Evolutionary conservation across 179 eudicot species (phyloP), one percentile per base, ranked within the genome.

Genomic region (Drosera spatulata): DNA sequence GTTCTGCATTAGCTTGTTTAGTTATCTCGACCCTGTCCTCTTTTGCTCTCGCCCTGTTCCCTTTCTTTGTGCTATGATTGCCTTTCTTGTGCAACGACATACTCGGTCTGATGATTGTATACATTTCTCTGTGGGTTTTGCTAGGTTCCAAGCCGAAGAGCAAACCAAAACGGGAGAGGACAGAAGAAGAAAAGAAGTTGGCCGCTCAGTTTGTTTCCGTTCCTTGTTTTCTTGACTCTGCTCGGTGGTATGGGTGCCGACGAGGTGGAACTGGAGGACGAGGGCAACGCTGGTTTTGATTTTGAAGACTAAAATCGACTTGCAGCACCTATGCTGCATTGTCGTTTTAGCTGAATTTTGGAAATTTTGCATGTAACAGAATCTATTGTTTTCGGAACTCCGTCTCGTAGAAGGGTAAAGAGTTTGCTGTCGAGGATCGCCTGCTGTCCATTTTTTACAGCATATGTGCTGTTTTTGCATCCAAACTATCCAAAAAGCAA

Each of bases 121-220:
- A 7, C 43, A 43, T 40, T 12, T 43, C 50, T 22, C 9, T 47
- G 41, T 38, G 52, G 63, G n/a, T 11, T 3, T 13, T 39, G 57
- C 44, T 70, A 91, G 96, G 84, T 68, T 71, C 98, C 64, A 91
- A 83, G 73, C 87, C 97, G 39, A 88, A 79, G 76, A 75, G 63
- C 69, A 85, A 80, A 62, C 88, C 87, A 7, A 91, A 84, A 65
- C 83, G 69, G 75, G 87, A 80, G 65, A 83, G 81, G 73, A 82
- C 87, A 41, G 85, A 85, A 72, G 98, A 91, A 78, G 96, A 91
- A 69, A 91, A 80, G 77, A 85, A 76, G 66, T 88, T 91, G 69
- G 80, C 72, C 13, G 79, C 96, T 60, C 98, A 88, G 75, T 59
- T 84, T 6, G 80, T 88, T 56, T 83, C 88, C 0, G 84, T 91